These are phyloP conservation scores for Reutealis trisperma DNA, from an alignment of 345 rosid genomes.

Conservation along the genomic window DNA sequence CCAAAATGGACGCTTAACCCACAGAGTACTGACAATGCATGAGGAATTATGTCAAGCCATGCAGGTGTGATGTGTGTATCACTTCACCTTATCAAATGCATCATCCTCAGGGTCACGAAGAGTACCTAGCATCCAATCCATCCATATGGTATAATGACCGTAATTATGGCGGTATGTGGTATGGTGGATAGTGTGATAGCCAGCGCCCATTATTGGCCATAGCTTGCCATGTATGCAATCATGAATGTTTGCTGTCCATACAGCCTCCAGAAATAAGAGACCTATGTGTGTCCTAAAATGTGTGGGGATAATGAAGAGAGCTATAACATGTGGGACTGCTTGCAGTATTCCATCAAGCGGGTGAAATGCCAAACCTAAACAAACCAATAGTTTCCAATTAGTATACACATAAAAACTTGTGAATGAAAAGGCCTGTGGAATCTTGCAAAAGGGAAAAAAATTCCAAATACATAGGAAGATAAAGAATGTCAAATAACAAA, in stretches of 20 bases:
- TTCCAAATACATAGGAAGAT: not conserved
- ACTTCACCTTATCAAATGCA: slow-evolving; percentile 23
- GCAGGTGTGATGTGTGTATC: not conserved
- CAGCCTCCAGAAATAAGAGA: slow-evolving; percentile 72
- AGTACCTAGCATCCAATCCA: slow-evolving; percentile 98
- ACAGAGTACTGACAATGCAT: not conserved
- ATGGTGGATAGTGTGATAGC: slow-evolving; percentile 96
- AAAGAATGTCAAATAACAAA: not conserved
- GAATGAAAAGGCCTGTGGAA: not conserved
- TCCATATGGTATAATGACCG: slow-evolving; percentile 95
- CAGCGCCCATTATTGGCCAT: slow-evolving; percentile 99
- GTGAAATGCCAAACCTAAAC: slow-evolving; percentile 84
- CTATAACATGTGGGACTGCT: slow-evolving; percentile 80
- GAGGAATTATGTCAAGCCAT: not conserved
- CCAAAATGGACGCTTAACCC: not conserved
- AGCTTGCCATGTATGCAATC: slow-evolving; percentile 81
- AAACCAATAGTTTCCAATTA: not conserved
- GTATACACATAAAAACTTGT: not conserved
- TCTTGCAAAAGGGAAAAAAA: not conserved
- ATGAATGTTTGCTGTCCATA: slow-evolving; percentile 95
- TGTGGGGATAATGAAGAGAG: slow-evolving; percentile 70
- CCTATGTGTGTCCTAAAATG: slow-evolving; percentile 76
- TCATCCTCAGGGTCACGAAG: slow-evolving; percentile 70
- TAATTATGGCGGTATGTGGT: slow-evolving; percentile 95
- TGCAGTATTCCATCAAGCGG: slow-evolving; percentile 93